Base-by-base conservation (phyloP, 2,329 filamentous ascomycete genomes). In the Didymella exigua region DNA sequence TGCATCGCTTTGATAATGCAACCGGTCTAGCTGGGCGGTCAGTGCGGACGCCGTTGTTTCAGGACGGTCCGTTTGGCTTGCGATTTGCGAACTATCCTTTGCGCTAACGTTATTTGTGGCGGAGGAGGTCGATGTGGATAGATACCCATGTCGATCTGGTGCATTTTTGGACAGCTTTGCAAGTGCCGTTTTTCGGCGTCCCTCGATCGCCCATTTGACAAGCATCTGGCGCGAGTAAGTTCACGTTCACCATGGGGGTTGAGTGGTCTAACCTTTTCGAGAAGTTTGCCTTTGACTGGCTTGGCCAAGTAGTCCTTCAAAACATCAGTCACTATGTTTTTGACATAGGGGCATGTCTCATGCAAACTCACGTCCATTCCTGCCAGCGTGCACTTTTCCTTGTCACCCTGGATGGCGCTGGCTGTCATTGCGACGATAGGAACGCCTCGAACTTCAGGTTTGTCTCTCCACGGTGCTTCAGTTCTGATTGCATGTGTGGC, bases 381-480 rank as follows among this genome's bases (percentile, higher is more conserved):
- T 8, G 88, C 87, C 57, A 81, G 82, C 56, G 84, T 83, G 68
- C 89, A 91, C 68, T 90, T 91, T 69, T 91, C 89, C 43, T 83
- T 80, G 65, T 92, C 89, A 4, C 89, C 89, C 68, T 90, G 87
- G 34, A 91, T 91, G 0, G 89, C 89, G 4, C 86, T 89, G 4
- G 89, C 89, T 0, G 89, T 92, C 87, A 92, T 90, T n/a, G 89
- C 89, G 31, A 92, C 86, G 45, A 92, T 90, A 0, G 89, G 89
- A 5, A 90, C 86, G 37, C 86, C 79, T 49, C 81, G 79, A 4
- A 84, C 71, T 16, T 75, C 73, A 2, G 85, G 78, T 47, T 83
- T 81, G 2, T 77, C 66, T 34, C 82, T 86, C 74, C 89, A 91
- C 0, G 88, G 86, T 1, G 81, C 69, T 61, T 89, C 85, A 50